Conservation (phyloP, 345 rosid genomes). For the Salix dunnii region DNA sequence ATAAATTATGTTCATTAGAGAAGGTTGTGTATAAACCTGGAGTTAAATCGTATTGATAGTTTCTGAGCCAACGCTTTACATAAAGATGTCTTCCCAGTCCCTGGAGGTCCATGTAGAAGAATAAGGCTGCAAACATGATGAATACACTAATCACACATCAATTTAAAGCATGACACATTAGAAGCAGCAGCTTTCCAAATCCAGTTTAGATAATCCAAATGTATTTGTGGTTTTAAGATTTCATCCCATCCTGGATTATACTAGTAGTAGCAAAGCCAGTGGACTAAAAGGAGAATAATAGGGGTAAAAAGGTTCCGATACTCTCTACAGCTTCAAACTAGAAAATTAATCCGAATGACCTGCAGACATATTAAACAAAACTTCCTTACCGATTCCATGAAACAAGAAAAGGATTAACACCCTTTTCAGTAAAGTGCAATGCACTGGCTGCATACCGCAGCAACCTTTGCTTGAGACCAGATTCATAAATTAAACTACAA, state of each 20-base stretch:
- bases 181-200: neutral
- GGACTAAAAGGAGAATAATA: neutral
- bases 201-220: neutral
- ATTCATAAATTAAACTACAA: slow-evolving; percentile 86
- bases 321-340: neutral
- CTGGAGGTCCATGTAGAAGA: slow-evolving; percentile 98
- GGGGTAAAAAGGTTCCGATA: neutral
- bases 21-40: slow-evolving; percentile 47
- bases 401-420: slow-evolving; percentile 82
- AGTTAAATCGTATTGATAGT: slow-evolving; percentile 76
- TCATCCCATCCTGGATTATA: neutral
- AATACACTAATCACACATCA: neutral
- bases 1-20: neutral
- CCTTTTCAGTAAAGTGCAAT: slow-evolving; percentile 79
- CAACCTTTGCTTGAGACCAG: slow-evolving; percentile 87
- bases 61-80: slow-evolving; percentile 98
- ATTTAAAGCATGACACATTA: neutral
- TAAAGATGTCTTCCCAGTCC: slow-evolving; percentile 95
- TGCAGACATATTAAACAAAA: slow-evolving; percentile 5
- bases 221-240: neutral
- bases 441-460: slow-evolving; percentile 91
- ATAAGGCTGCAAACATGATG: slow-evolving; percentile 56
- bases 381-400: slow-evolving; percentile 86
- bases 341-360: neutral
- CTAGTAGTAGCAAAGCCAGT: neutral